These are phyloP conservation scores for Scheffersomyces parashehatae DNA, from an alignment of 1,139 yeast species.

Conservation along the genomic window DNA sequence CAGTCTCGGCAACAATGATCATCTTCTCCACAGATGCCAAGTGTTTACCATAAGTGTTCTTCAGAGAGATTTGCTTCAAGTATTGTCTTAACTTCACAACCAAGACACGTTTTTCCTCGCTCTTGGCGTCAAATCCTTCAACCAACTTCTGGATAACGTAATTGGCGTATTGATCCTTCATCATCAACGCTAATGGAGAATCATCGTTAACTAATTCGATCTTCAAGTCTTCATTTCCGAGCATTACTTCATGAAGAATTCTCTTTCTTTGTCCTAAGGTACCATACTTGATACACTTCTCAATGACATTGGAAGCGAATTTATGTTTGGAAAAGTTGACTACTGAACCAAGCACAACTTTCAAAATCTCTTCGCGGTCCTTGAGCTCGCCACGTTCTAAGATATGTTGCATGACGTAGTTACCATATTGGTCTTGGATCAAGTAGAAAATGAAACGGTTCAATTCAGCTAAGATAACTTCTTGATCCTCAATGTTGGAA, in stretches of 20 bases:
- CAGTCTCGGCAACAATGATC: conserved; percentile 55
- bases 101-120: conserved; percentile 62
- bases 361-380: conserved; percentile 43
- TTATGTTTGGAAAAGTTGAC: conserved; percentile 89
- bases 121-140: conserved; percentile 67
- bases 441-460: conserved; percentile 72
- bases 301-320: conserved; percentile 97
- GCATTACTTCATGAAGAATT: conserved; percentile 64
- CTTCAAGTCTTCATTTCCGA: conserved; percentile 44
- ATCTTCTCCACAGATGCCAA: conserved; percentile 84
- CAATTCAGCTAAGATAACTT: conserved; percentile 66
- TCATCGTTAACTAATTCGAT: conserved; percentile 48
- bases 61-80: conserved; percentile 55
- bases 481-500: conserved; percentile 63
- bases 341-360: conserved; percentile 55
- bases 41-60: conserved; percentile 73
- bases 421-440: conserved; percentile 96
- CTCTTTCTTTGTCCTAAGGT: conserved; percentile 58
- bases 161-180: conserved; percentile 97
- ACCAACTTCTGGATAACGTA: conserved; percentile 94
- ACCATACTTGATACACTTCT: conserved; percentile 84
- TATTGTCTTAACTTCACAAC: conserved; percentile 64
- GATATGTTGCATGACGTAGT: conserved; percentile 94
- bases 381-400: conserved; percentile 71
- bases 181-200: conserved; percentile 77